A percentile compares a stretch with the other conserved stretches of the same genome.
These are phyloP conservation scores for Periconia macrospinosa DNA, from an alignment of 2,329 filamentous ascomycete genomes.

Conservation along the genomic window DNA sequence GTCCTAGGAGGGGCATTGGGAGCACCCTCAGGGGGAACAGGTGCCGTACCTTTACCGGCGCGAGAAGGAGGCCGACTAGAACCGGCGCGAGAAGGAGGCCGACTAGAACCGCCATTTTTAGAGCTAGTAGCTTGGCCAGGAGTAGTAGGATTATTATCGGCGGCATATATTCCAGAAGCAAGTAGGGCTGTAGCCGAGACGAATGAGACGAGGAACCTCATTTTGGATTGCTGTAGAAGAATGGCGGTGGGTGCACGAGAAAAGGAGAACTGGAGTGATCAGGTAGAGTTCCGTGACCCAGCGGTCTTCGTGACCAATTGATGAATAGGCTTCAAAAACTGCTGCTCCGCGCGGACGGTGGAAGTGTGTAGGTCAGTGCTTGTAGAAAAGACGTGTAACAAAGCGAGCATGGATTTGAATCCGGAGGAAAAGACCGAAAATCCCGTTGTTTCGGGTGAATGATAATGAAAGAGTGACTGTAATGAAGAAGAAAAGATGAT, in stretches of 20 bases:
- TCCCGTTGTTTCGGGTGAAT: neutral
- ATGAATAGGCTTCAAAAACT: neutral
- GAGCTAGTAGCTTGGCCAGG: no score
- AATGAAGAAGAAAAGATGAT: neutral
- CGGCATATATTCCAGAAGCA: slow-evolving; percentile 3
- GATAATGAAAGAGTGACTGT: neutral
- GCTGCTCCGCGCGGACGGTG: neutral
- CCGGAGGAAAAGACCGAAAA: neutral
- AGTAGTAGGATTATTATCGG: no score
- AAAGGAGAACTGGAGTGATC: neutral
- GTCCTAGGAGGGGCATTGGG: no score
- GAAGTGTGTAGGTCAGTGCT: neutral
- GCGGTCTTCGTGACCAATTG: neutral
- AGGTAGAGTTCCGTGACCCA: neutral
- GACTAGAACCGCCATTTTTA: no score
- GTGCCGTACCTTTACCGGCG: no score
- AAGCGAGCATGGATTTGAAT: neutral
- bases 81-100: neutral
- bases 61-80: neutral
- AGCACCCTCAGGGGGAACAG: no score
- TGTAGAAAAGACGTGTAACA: neutral
- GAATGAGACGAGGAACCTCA: slow-evolving; percentile 2
- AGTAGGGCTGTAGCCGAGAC: slow-evolving; percentile 1
- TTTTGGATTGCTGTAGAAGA: slow-evolving; percentile 4
- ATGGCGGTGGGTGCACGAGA: neutral